Base-by-base conservation (phyloP, 176 grass and related monocot species). In the Microstegium vimineum region DNA sequence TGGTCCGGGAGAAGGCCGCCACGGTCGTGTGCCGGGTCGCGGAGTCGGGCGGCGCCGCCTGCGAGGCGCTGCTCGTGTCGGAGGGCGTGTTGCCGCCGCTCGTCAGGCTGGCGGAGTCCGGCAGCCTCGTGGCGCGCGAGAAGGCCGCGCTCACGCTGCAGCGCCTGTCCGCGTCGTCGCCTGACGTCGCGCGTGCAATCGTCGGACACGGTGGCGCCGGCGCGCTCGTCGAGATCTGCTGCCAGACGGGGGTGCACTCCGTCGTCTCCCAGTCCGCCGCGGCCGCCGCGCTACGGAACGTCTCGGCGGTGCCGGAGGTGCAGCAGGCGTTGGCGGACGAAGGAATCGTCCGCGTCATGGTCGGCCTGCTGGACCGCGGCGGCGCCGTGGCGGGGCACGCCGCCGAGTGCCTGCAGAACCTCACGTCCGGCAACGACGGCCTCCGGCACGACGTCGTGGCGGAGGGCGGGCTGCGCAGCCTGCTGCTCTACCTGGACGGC, bases 31-130 rank as follows among this genome's bases (percentile, higher is more conserved):
- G 90, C 82, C 86, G 69, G 23, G 64, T 95, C 5, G 89, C 89
- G 0, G 89, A 90, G 57, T 90, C 91, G 3, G 93, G 89, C 52
- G 52, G 52, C 56, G 56, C 27, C 6, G 79, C 33, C 74, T 89
- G 87, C 30, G 93, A 99, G 36, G 80, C 4, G 13, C 71, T 99
- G 47, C 87, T 99, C 2, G 82, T 99, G 35, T 94, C 91, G 0
- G 93, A 99, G 77, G 96, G 91, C 17, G 89, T 83, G 34, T 69
- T 99, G 51, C 85, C 93, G 56, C 93, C 93, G 54, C 85, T 99
- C 30, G 79, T 99, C 86, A 70, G 93, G 47, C n/a, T 99, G 25
- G 89, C 93, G n/a, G 96, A 99, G 77, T 95, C 87, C 4, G 90
- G 92, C 59, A 91, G 86, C 43, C 77, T 92, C 62, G 87, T 90